Evolutionary conservation across 192 early-diverging fungal genomes (phyloP).

Genomic region (Gonapodya sp.): DNA sequence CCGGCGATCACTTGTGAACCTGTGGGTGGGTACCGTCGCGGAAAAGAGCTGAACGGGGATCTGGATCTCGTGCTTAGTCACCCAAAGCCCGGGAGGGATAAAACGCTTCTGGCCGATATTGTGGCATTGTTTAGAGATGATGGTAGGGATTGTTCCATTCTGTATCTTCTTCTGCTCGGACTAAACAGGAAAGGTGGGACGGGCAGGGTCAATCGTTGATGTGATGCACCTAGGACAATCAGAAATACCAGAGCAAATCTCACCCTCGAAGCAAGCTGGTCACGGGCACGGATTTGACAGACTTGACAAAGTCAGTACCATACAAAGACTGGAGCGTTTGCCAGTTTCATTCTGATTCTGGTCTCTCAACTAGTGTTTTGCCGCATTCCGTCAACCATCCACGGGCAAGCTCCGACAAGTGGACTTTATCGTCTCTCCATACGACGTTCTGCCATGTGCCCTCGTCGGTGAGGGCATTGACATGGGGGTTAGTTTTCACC

Average conservation of each 20-base stretch:
- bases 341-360: neutral
- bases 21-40: conserved; percentile 24
- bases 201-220: neutral
- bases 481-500: no score
- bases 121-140: conserved; percentile 14
- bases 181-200: neutral
- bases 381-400: conserved; percentile 20
- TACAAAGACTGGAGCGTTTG: neutral
- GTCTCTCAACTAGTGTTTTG: conserved; percentile 14
- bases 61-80: conserved; percentile 25
- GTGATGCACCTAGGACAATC: neutral
- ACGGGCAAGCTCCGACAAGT: conserved; percentile 19
- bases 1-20: conserved; percentile 11
- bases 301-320: neutral
- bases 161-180: neutral
- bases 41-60: conserved; percentile 23
- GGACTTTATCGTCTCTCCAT: conserved; percentile 24
- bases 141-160: neutral
- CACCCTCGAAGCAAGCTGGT: neutral
- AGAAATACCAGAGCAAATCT: neutral
- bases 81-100: conserved; percentile 6
- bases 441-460: neutral
- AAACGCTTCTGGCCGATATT: conserved; percentile 10
- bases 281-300: neutral
- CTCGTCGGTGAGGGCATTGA: no score